Base-by-base conservation (phyloP, 2,329 filamentous ascomycete genomes). In the Lomentospora prolificans region DNA sequence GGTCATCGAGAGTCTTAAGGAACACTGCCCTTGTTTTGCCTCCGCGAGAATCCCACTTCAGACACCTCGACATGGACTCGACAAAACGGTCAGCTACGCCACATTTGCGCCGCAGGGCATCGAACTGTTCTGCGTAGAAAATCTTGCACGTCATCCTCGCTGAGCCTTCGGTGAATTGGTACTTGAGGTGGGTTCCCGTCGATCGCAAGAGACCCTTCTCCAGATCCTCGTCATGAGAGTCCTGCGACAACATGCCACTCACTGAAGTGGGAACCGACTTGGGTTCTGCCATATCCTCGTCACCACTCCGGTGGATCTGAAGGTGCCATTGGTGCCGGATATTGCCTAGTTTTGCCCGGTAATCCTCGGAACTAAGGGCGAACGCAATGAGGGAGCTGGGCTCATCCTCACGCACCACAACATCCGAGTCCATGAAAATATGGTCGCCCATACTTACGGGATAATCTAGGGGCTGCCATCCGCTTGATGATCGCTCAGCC, bases 21-120 rank as follows among this genome's bases (percentile, higher is more conserved):
- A 99, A 99, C 3, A 99, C 85, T 0, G 91, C 96, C 67, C 96
- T 96, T 2, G 92, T 96, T 72, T 99, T 99, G 61, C 94, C 94
- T 24, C 94, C 95, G 67, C 95, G 95, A 3, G 90, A 96, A 70
- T 99, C 94, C 89, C 92, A 99, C 69, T 97, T 96, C 19, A 95
- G 80, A 70, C 95, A 99, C 19, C 94, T 84, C 6, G 94, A 97
- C 22, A 99, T 75, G 1, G 91, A 96, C 67, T 99, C 94, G 25
- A 97, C 85, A 61, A 99, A 95, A 33, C 94, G 87, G 65, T 97
- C 91, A 1, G 90, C 85, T 7, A 96, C 87, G 14, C 92, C 92
- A 61, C 92, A 97, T 70, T 96, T 96, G 57, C 89, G 82, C 56
- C 94, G 84, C 39, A 99, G 78, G 3, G 94, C 94, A 70, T 99